Evolutionary conservation across 257 asterid genomes (phyloP).

Genomic region (Petrea volubilis): DNA sequence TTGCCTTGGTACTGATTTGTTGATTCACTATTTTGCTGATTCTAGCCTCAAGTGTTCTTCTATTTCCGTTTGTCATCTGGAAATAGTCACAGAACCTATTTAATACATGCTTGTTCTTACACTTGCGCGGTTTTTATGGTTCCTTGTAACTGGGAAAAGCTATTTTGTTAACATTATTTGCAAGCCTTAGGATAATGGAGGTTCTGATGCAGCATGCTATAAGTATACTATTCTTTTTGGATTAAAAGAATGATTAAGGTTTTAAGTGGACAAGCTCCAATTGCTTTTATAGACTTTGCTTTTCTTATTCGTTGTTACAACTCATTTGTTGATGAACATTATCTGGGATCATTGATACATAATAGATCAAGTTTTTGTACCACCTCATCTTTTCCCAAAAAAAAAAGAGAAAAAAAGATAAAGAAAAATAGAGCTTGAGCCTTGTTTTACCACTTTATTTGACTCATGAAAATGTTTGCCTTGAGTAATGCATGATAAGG

Average conservation of each 20-base stretch:
- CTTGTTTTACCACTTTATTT: conserved; percentile 18
- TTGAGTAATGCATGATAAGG: neutral
- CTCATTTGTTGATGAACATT: conserved; percentile 3
- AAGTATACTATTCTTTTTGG: neutral
- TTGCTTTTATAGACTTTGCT: neutral
- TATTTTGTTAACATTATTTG: neutral
- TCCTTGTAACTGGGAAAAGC: conserved; percentile 16
- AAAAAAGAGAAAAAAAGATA: too few relatives aligned
- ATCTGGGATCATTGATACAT: neutral
- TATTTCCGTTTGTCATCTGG: conserved; percentile 3
- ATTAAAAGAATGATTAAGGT: neutral
- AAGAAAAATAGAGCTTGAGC: conserved; percentile 4
- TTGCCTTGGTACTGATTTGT: conserved; percentile 25
- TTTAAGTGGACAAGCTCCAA: conserved; percentile 12
- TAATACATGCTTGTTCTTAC: neutral
- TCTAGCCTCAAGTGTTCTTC: conserved; percentile 16
- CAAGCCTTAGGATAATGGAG: conserved; percentile 12
- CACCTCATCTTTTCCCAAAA: conserved; percentile 16
- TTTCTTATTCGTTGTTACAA: neutral
- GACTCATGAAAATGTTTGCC: neutral
- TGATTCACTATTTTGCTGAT: conserved; percentile 22
- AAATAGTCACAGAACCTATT: neutral
- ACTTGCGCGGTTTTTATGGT: conserved; percentile 18
- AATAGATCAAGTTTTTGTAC: conserved; percentile 12
- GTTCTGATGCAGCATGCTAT: conserved; percentile 5